A percentile compares a stretch with the other conserved stretches of the same genome.
These are phyloP conservation scores for Suillus tomentosus DNA, from an alignment of 768 basidiomycete species.

Conservation along the genomic window DNA sequence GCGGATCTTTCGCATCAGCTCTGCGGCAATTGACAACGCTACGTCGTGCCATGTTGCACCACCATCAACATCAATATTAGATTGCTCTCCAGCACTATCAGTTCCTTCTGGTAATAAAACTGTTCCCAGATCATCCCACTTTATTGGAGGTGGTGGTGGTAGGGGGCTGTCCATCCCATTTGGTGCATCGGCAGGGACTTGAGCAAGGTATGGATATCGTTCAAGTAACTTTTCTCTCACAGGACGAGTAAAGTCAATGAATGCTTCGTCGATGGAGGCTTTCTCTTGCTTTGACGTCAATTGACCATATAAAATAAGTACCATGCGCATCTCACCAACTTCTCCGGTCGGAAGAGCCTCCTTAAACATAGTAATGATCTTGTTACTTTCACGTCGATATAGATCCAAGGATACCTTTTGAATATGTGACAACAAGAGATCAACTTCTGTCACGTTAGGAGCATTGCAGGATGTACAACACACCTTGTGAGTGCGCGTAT, in stretches of 20 bases:
- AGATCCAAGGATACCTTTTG: constrained; percentile 90
- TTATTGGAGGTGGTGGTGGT: constrained; percentile 67
- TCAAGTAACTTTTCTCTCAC: constrained; percentile 76
- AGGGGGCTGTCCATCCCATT: constrained; percentile 75
- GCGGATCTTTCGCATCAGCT: constrained; percentile 78
- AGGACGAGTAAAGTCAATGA: constrained; percentile 85
- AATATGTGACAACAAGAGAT: not conserved
- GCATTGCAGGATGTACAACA: constrained; percentile 7
- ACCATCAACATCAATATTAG: constrained; percentile 32
- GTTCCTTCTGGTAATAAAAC: constrained; percentile 37
- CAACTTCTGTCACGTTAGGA: constrained; percentile 6
- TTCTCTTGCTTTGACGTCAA: constrained; percentile 60
- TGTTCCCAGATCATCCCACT: constrained; percentile 62
- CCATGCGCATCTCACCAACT: constrained; percentile 56
- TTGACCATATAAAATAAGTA: constrained; percentile 5
- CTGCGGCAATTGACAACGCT: constrained; percentile 85
- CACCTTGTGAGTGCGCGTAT: constrained; percentile 92
- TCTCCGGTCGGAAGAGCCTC: constrained; percentile 77
- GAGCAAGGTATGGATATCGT: constrained; percentile 74
- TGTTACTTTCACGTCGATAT: constrained; percentile 88
- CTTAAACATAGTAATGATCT: constrained; percentile 83
- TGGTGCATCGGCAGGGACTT: constrained; percentile 68
- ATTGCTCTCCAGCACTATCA: constrained; percentile 20
- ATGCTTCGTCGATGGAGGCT: constrained; percentile 97
- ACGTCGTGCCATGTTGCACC: constrained; percentile 86